A percentile compares a stretch with the other conserved stretches of the same genome.
phyloP scores from a whole-genome alignment of 192 early-diverging fungal genomes.

The Diversispora eburnea region DNA sequence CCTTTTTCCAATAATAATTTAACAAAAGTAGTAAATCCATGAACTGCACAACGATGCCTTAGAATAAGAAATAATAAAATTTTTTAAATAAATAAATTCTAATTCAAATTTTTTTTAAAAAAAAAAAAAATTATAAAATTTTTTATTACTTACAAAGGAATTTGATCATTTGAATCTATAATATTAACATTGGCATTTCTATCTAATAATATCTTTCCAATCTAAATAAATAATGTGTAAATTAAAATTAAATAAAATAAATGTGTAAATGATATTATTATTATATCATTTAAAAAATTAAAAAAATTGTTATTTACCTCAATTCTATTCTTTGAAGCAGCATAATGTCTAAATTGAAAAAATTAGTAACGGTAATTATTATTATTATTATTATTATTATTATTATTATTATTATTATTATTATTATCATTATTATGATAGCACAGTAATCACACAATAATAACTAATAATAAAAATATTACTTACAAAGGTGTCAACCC shows the following conservation, averaged over 20 bases:
- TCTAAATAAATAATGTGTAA: constrained; percentile 27
- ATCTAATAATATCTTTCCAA: constrained; percentile 40
- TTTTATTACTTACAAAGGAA: constrained; percentile 46
- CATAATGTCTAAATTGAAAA: constrained; percentile 47
- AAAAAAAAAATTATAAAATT: no score
- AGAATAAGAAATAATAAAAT: neutral
- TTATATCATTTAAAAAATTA: no score
- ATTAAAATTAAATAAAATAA: constrained; percentile 9
- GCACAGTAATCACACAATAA: no score
- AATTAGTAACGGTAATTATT: neutral
- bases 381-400: no score
- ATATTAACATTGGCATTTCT: constrained; percentile 46
- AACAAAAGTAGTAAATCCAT: constrained; percentile 46
- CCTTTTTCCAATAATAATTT: constrained; percentile 46
- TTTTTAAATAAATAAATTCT: neutral
- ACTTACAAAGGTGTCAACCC: constrained; percentile 53
- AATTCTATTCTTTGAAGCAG: constrained; percentile 55
- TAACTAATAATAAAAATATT: neutral
- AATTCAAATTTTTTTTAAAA: no score
- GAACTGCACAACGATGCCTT: constrained; percentile 52
- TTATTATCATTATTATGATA: no score
- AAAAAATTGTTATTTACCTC: constrained; percentile 33
- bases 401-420: no score
- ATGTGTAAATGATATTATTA: neutral
- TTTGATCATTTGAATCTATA: constrained; percentile 46